Conservation (phyloP, 2,329 filamentous ascomycete species). For the Lasiodiplodia sp. region DNA sequence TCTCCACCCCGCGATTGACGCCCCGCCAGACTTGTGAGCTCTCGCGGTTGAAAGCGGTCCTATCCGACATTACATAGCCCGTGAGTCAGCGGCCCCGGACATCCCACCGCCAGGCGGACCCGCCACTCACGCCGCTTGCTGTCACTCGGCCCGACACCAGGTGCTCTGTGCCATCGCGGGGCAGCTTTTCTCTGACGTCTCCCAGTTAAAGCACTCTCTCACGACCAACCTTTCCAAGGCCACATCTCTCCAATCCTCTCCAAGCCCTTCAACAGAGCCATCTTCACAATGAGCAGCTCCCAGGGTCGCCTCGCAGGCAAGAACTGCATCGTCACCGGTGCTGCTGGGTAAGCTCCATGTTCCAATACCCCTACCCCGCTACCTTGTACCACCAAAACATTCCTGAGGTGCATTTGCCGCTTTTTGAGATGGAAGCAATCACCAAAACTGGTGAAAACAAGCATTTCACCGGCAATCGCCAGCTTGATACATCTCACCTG, state of each 20-base stretch:
- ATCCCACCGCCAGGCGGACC: slow-evolving; percentile 19
- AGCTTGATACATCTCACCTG: background rate
- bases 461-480: background rate
- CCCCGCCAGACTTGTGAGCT: background rate
- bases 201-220: slow-evolving; percentile 8
- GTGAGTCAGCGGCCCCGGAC: slow-evolving; percentile 24
- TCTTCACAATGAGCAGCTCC: slow-evolving; percentile 48
- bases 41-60: background rate
- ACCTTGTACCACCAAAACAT: background rate
- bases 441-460: background rate
- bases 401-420: background rate
- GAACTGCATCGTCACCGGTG: slow-evolving; percentile 81
- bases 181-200: slow-evolving; percentile 24
- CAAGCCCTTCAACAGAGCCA: slow-evolving; percentile 31
- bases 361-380: background rate
- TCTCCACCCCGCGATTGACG: slow-evolving; percentile 15
- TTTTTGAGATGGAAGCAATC: background rate
- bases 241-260: slow-evolving; percentile 28
- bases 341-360: slow-evolving; percentile 72
- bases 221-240: background rate
- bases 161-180: slow-evolving; percentile 25
- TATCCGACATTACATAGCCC: slow-evolving; percentile 11
- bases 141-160: slow-evolving; percentile 21
- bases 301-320: slow-evolving; percentile 66
- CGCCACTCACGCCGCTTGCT: slow-evolving; percentile 14